Base-by-base conservation (phyloP, 148 eudicot genomes). In the Rhododendron ovatum region DNA sequence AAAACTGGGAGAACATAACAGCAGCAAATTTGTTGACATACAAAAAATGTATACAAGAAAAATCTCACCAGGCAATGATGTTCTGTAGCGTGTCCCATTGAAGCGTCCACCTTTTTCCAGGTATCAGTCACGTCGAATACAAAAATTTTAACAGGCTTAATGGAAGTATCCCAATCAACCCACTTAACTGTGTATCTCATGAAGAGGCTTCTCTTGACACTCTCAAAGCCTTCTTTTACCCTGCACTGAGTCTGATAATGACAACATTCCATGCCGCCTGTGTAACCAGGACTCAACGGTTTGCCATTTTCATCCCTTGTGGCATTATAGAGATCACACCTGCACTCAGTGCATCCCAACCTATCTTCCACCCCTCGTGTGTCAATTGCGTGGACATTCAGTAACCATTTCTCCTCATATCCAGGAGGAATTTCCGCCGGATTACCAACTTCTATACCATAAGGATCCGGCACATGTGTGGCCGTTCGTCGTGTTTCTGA, bases 331-430 rank as follows among this genome's bases (percentile, higher is more conserved):
- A 95, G 92, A 88, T 92, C 89, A 88, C 99, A 95, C 92, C 88
- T 96, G 83, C 99, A 96, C 87, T 96, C 99, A 0, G 94, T 93
- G 86, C 99, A 96, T 17, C 96, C 98, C 88, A 89, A 69, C 87
- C 59, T 91, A 89, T 96, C 96, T 20, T 85, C 93, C 17, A 87
- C 96, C 30, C 91, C 92, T 13, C 98, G 91, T 4, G 99, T 96
- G 88, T 96, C 99, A 87, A 95, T 96, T 0, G 98, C 98, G 75
- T 96, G 99, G 83, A 96, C 90, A 87, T 95, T 95, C 45, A 96
- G 84, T 86, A 95, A 0, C 98, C 99, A 96, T 85, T 79, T 90
- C 86, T 95, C 99, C 83, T 95, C 99, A 84, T 89, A 95, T 6
- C 99, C 99, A 4, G 74, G 74, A 43, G 98, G 99, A 74, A 93